phyloP scores from a whole-genome alignment of 495 filamentous ascomycete species.

The Lasiosphaeriaceae sp. region DNA sequence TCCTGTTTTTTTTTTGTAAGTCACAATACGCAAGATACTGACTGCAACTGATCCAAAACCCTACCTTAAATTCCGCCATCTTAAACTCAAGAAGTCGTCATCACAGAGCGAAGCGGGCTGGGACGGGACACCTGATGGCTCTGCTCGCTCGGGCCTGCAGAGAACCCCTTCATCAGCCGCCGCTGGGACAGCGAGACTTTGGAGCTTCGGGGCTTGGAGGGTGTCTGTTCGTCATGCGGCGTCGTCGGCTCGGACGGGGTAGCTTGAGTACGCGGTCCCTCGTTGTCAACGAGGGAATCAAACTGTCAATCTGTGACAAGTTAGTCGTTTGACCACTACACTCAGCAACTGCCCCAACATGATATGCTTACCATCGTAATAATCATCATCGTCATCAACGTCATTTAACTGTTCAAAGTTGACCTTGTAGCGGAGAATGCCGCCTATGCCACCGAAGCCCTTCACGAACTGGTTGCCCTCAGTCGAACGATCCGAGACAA shows the following conservation, averaged over 20 bases:
- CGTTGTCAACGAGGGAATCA: constrained; percentile 82
- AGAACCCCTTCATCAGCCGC: constrained; percentile 39
- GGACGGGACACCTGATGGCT: constrained; percentile 45
- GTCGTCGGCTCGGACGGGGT: constrained; percentile 53
- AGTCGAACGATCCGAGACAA: constrained; percentile 92
- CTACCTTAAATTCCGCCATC: constrained; percentile 19
- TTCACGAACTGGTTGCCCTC: constrained; percentile 99
- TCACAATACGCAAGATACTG: neutral
- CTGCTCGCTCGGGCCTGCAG: constrained; percentile 34
- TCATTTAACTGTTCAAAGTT: constrained; percentile 99
- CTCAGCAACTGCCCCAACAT: neutral
- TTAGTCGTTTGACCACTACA: neutral
- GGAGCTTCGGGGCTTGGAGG: constrained; percentile 34
- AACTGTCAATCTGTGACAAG: constrained; percentile 73
- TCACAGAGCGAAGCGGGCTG: constrained; percentile 57
- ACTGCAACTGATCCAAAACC: neutral
- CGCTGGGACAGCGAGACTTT: constrained; percentile 33
- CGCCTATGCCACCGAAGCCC: constrained; percentile 97
- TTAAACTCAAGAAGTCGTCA: constrained; percentile 53
- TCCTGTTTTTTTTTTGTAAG: constrained; percentile 3
- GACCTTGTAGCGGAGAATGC: constrained; percentile 97
- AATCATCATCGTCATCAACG: constrained; percentile 93
- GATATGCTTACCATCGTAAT: constrained; percentile 73
- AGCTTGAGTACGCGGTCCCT: constrained; percentile 73
- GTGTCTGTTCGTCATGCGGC: constrained; percentile 29